Evolutionary conservation across 176 grass and related monocot genomes (phyloP).

Genomic region (Secale cereale): DNA sequence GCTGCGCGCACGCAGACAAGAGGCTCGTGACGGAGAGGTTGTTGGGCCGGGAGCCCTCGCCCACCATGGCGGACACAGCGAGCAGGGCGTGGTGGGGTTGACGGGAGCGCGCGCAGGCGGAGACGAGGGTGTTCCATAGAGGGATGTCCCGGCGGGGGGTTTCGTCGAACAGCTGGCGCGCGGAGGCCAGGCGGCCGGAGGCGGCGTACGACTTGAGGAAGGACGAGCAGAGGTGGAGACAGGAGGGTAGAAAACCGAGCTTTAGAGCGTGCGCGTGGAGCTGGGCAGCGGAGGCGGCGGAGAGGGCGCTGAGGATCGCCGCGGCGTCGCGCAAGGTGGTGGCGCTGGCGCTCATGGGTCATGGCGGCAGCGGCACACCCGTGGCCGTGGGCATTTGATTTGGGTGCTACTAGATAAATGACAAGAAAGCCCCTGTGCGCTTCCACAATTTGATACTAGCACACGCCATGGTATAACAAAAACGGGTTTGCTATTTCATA

Average conservation of each 20-base stretch:
- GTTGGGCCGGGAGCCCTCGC: constrained; percentile 21
- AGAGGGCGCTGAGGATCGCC: constrained; percentile 19
- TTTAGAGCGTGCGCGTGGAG: constrained; percentile 24
- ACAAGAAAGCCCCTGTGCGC: neutral
- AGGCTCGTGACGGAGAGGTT: constrained; percentile 34
- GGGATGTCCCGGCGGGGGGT: constrained; percentile 34
- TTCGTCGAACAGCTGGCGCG: constrained; percentile 48
- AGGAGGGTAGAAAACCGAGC: constrained; percentile 9
- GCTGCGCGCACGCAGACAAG: constrained; percentile 32
- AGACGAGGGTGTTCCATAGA: constrained; percentile 54
- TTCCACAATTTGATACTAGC: neutral
- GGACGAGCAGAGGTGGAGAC: constrained; percentile 33
- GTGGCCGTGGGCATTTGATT: constrained; percentile 2
- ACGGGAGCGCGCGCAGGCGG: constrained; percentile 17
- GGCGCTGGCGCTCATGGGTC: constrained; percentile 21
- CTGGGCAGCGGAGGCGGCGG: neutral
- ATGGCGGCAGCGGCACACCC: neutral
- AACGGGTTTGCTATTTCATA: too few species aligned
- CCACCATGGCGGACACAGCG: constrained; percentile 18
- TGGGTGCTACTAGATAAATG: neutral
- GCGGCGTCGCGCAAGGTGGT: constrained; percentile 20
- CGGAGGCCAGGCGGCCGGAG: constrained; percentile 21
- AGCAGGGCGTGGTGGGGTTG: constrained; percentile 10
- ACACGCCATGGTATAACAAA: too few species aligned
- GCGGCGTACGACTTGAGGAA: constrained; percentile 24